phyloP scores from a whole-genome alignment of 2,329 filamentous ascomycete genomes.

The Colletotrichum simmondsii region DNA sequence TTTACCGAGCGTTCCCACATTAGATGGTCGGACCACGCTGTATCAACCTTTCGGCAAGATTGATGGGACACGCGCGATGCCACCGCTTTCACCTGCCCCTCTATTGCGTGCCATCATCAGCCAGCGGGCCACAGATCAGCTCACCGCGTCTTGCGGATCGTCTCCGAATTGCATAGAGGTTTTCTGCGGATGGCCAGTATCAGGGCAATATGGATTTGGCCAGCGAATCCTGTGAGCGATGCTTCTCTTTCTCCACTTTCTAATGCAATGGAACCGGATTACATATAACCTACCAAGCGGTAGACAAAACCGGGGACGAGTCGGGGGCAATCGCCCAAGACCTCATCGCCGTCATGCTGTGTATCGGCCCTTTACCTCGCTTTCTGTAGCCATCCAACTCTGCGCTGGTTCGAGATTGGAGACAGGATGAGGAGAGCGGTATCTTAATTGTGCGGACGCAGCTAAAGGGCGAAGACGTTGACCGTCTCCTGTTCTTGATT shows the following conservation, averaged over 20 bases:
- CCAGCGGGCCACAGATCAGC: background rate
- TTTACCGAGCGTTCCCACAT: background rate
- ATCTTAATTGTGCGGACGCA: background rate
- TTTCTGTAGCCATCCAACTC: background rate
- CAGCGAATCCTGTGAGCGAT: slow-evolving; percentile 60
- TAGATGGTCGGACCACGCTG: background rate
- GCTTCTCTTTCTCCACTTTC: background rate
- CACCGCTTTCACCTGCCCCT: background rate
- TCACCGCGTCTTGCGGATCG: slow-evolving; percentile 24
- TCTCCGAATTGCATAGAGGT: slow-evolving; percentile 49
- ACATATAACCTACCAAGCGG: background rate
- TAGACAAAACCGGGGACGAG: background rate
- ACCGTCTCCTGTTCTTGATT: too few relatives aligned
- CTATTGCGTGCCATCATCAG: slow-evolving; percentile 3
- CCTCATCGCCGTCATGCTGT: background rate
- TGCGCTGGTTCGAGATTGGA: background rate
- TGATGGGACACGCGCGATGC: background rate
- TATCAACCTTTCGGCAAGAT: background rate
- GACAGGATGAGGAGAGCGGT: background rate
- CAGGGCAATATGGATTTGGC: slow-evolving; percentile 67
- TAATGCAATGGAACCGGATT: background rate
- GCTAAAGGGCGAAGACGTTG: background rate
- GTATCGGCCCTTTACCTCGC: background rate
- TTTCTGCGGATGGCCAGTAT: slow-evolving; percentile 67
- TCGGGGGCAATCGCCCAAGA: background rate